phyloP scores from a whole-genome alignment of 768 basidiomycete species.

The Hebeloma cylindrosporum region DNA sequence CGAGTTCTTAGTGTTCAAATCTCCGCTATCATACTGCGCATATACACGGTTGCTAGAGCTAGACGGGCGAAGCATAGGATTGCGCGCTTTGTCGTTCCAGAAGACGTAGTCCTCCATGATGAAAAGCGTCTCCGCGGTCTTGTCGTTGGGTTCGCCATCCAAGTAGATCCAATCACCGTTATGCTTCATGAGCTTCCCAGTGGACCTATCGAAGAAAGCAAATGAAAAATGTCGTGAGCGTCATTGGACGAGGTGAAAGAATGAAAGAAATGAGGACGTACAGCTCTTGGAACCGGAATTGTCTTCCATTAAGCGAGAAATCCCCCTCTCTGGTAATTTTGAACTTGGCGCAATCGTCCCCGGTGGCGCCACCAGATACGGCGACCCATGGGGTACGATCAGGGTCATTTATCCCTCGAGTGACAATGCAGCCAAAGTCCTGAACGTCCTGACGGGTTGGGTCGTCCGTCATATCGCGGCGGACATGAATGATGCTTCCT shows the following conservation, averaged over 20 bases:
- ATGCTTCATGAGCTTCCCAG: constrained; percentile 3
- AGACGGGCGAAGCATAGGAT: constrained; percentile 1
- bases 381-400: neutral
- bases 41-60: constrained; percentile 1
- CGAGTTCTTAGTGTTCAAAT: constrained; percentile 1
- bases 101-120: constrained; percentile 2
- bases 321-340: too few species aligned
- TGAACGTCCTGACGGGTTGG: constrained; percentile 3
- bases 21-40: constrained; percentile 4
- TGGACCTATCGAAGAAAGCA: neutral
- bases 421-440: constrained; percentile 4
- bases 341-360: too few species aligned
- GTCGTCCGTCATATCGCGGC: constrained; percentile 1
- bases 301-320: too few species aligned
- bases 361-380: too few species aligned
- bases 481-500: neutral
- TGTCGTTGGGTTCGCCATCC: neutral
- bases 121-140: constrained; percentile 1
- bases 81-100: neutral
- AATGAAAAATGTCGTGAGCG: neutral
- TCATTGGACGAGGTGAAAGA: too few species aligned
- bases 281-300: too few species aligned
- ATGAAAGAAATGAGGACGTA: too few species aligned
- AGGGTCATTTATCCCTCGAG: neutral
- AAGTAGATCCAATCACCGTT: constrained; percentile 7